Evolutionary conservation across 352 stramenopile genomes (phyloP).

Genomic region (Globisporangium nagaii): DNA sequence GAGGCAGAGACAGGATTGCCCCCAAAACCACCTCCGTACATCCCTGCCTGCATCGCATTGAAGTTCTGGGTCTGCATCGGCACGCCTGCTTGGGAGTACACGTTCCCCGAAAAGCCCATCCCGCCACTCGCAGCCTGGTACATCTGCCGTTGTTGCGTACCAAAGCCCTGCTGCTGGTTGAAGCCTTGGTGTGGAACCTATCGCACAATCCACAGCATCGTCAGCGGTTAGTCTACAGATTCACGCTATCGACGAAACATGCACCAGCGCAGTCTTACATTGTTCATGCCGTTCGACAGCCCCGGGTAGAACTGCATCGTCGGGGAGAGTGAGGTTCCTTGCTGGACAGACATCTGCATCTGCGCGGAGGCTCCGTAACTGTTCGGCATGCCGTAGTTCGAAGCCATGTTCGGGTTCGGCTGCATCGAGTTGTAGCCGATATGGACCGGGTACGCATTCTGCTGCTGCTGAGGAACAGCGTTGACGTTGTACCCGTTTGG

Average conservation of each 20-base stretch:
- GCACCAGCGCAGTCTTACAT: neutral
- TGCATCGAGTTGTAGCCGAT: constrained; percentile 39
- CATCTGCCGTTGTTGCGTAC: constrained; percentile 4
- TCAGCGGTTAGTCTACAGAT: neutral
- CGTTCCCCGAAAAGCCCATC: neutral
- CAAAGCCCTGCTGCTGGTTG: constrained; percentile 3
- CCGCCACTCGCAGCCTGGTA: constrained; percentile 4
- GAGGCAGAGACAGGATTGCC: constrained; percentile 4
- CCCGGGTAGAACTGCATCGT: constrained; percentile 9
- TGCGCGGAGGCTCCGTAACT: constrained; percentile 1
- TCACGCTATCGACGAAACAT: neutral
- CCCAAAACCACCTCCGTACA: constrained; percentile 15
- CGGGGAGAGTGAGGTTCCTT: neutral
- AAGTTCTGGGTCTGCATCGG: constrained; percentile 28
- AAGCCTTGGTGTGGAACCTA: constrained; percentile 5
- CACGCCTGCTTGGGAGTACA: constrained; percentile 3
- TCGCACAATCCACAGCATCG: neutral
- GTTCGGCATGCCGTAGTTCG: constrained; percentile 46
- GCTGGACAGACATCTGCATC: constrained; percentile 11
- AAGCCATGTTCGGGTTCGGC: constrained; percentile 30
- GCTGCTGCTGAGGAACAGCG: constrained; percentile 9
- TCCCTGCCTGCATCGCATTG: constrained; percentile 14
- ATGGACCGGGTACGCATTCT: constrained; percentile 27
- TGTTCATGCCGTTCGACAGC: constrained; percentile 9
- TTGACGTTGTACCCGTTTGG: constrained; percentile 38